A percentile compares a stretch with the other conserved stretches of the same genome.
These are phyloP conservation scores for Schizochytrium sp. DNA, from an alignment of 108 stramenopile genomes.

Conservation along the genomic window DNA sequence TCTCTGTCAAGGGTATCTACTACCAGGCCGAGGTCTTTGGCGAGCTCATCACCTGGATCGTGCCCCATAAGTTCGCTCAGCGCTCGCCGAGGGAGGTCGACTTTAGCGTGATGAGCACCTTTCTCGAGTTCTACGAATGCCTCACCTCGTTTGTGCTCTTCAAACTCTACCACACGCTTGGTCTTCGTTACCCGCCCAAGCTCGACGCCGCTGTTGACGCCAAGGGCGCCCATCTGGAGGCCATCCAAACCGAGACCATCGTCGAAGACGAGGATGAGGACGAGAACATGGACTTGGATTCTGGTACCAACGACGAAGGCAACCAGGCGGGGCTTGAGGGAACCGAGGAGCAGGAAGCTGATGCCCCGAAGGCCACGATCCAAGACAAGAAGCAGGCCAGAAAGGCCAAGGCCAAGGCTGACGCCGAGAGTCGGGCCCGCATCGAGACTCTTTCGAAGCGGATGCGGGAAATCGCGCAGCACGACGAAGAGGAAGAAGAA, in stretches of 20 bases:
- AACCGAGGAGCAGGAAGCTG: too few relatives aligned
- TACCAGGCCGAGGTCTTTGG: slow-evolving; percentile 75
- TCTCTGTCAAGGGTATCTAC: slow-evolving; percentile 95
- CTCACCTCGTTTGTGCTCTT: slow-evolving; percentile 83
- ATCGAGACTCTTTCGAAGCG: neutral
- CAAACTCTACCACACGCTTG: slow-evolving; percentile 81
- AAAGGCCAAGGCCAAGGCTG: neutral
- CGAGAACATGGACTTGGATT: slow-evolving; percentile 44
- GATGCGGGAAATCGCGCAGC: neutral
- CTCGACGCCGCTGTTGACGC: neutral
- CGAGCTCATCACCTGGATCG: slow-evolving; percentile 66
- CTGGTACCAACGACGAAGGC: slow-evolving; percentile 12
- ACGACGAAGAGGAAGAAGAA: neutral
- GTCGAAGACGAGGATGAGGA: slow-evolving; percentile 20
- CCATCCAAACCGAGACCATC: neutral
- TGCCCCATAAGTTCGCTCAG: slow-evolving; percentile 91
- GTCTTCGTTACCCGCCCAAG: slow-evolving; percentile 71
- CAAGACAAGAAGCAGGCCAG: neutral
- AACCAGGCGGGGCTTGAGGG: neutral
- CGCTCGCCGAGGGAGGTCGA: slow-evolving; percentile 85
- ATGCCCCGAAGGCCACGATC: too few relatives aligned
- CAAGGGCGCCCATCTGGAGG: neutral
- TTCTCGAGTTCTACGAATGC: slow-evolving; percentile 95
- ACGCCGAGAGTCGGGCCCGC: neutral
- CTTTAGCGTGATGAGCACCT: slow-evolving; percentile 93